Conservation (phyloP, 805 yeast species). For the Metschnikowia shivogae region DNA sequence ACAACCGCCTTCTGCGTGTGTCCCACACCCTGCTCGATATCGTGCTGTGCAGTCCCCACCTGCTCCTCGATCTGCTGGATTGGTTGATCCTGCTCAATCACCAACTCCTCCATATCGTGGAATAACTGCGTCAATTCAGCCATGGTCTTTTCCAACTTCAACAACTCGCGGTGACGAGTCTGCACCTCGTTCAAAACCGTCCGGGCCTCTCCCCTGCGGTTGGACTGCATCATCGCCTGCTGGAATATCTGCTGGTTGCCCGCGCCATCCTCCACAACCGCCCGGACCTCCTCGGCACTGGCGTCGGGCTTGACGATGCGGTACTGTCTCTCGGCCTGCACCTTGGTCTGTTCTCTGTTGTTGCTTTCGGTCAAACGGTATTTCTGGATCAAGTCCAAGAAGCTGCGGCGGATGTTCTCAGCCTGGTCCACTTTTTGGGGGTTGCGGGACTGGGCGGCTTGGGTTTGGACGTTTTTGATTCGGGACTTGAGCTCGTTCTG, state of each 20-base stretch:
- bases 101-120: conserved; percentile 94
- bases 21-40: conserved; percentile 90
- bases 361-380: conserved; percentile 83
- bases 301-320: conserved; percentile 85
- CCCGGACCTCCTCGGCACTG: conserved; percentile 75
- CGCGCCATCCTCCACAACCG: conserved; percentile 72
- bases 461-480: conserved; percentile 72
- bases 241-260: conserved; percentile 91
- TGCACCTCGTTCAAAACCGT: conserved; percentile 95
- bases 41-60: conserved; percentile 78
- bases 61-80: conserved; percentile 80
- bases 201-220: conserved; percentile 91
- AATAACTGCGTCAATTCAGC: conserved; percentile 92
- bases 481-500: conserved; percentile 71
- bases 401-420: conserved; percentile 79
- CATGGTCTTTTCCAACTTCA: conserved; percentile 92
- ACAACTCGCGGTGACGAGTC: conserved; percentile 89
- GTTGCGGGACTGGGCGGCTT: conserved; percentile 56
- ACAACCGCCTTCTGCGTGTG: conserved; percentile 88
- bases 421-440: conserved; percentile 85
- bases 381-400: conserved; percentile 80
- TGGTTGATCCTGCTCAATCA: conserved; percentile 89
- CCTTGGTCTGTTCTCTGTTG: conserved; percentile 77
- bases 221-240: conserved; percentile 82
- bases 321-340: conserved; percentile 90